These are phyloP conservation scores for Pythium brachiatum DNA, from an alignment of 352 stramenopile species.

Conservation along the genomic window DNA sequence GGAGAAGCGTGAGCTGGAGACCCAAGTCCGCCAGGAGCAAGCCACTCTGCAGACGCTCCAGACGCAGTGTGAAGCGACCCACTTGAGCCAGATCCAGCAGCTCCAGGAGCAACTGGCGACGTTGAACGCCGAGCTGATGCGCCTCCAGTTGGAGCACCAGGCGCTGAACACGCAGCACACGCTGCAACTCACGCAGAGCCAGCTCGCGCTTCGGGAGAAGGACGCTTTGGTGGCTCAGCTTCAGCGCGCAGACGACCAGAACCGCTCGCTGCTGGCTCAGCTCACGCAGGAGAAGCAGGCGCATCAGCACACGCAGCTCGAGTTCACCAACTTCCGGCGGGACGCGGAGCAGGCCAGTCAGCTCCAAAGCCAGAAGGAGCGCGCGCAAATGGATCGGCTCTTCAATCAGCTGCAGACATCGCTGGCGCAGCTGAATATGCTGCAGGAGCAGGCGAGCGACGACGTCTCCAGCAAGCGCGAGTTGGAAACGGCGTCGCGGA, in stretches of 20 bases:
- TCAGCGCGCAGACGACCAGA: slow-evolving; percentile 32
- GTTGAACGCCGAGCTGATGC: slow-evolving; percentile 15
- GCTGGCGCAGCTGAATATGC: slow-evolving; percentile 45
- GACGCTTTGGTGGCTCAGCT: slow-evolving; percentile 27
- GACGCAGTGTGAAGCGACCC: slow-evolving; percentile 4
- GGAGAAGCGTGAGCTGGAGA: slow-evolving; percentile 1
- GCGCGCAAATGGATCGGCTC: slow-evolving; percentile 45
- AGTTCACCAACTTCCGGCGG: slow-evolving; percentile 29
- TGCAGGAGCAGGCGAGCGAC: slow-evolving; percentile 40
- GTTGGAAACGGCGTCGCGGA: slow-evolving; percentile 45
- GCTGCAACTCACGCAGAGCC: slow-evolving; percentile 26
- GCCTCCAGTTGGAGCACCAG: slow-evolving; percentile 18
- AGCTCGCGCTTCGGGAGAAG: slow-evolving; percentile 33
- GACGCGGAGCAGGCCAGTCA: slow-evolving; percentile 40
- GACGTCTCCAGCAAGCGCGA: slow-evolving; percentile 37
- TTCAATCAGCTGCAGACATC: slow-evolving; percentile 52
- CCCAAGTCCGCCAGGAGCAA: background rate
- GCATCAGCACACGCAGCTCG: slow-evolving; percentile 29
- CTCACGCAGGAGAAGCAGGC: slow-evolving; percentile 32
- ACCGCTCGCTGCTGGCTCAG: slow-evolving; percentile 21
- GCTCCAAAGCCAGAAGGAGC: slow-evolving; percentile 38
- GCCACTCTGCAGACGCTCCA: background rate
- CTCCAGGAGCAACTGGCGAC: slow-evolving; percentile 22
- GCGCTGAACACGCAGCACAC: slow-evolving; percentile 25
- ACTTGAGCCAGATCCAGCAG: slow-evolving; percentile 19